Evolutionary conservation across 495 filamentous ascomycete species (phyloP), one percentile per base, ranked within the genome.

Genomic region (Neurospora sp.): DNA sequence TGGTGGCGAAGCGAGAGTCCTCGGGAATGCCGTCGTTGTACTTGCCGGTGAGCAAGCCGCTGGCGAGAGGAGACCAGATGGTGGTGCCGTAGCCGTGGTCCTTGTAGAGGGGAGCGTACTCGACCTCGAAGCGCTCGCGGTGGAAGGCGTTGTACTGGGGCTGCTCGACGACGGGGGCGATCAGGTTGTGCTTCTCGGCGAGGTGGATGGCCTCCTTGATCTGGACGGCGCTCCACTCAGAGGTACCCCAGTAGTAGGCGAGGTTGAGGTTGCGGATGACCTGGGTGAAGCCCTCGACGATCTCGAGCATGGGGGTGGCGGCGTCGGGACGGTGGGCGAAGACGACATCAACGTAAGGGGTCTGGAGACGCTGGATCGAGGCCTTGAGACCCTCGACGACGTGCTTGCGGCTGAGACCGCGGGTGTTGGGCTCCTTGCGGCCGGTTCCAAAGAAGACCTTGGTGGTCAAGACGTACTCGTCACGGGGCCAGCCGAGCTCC

Each of bases 201-300:
- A 92, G 82, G 53, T 89, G 85, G 84, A 90, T 93, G 8, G 94
- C 94, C 72, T 91, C 85, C 9, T 88, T 86, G 77, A 97, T 95
- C 83, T 97, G 92, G 70, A 88, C 89, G 9, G 93, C 92, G 72
- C 85, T 86, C 94, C 93, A 96, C 84, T 95, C 92, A 0, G 91
- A 93, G 1, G 94, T 96, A 40, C 94, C 94, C 94, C 93, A 97
- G 86, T 96, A 96, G 79, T 96, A 91, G 31, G 91, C 89, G 66
- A 81, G 78, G 83, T 93, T 91, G 53, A 93, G 91, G 66, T 87
- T 87, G 80, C 90, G 85, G 75, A 97, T 93, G 40, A 91, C 81
- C 78, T 93, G 87, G 81, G 94, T 95, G 85, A 96, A 96, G 61
- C 85, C 93, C 72, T 93, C 89, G 42, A 96, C 94, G 42, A 89